Evolutionary conservation across 768 basidiomycete species (phyloP).

Genomic region (Tricholoma terreum): DNA sequence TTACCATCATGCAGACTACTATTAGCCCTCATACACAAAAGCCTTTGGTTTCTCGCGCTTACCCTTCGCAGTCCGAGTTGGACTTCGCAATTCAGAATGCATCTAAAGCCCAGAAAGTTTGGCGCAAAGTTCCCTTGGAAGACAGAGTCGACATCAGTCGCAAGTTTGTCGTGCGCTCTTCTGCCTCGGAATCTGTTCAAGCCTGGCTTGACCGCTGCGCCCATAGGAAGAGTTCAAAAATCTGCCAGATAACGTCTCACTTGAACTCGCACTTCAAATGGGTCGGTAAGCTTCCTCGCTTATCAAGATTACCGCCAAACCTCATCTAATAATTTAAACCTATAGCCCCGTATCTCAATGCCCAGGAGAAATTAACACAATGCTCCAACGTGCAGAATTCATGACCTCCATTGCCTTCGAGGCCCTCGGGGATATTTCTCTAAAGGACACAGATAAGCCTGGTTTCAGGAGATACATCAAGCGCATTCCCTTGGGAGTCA

Average conservation of each 20-base stretch:
- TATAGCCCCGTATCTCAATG: constrained; percentile 75
- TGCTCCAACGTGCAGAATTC: constrained; percentile 77
- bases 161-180: constrained; percentile 34
- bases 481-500: constrained; percentile 81
- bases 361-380: constrained; percentile 76
- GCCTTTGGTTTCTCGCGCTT: constrained; percentile 62
- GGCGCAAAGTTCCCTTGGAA: constrained; percentile 69
- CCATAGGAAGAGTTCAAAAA: constrained; percentile 47
- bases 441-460: constrained; percentile 76
- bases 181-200: neutral
- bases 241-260: constrained; percentile 56
- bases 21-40: constrained; percentile 79
- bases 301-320: neutral
- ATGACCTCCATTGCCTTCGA: constrained; percentile 81
- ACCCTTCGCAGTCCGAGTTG: constrained; percentile 60
- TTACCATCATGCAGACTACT: constrained; percentile 62
- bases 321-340: neutral
- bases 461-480: constrained; percentile 84
- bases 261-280: constrained; percentile 87
- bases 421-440: constrained; percentile 68
- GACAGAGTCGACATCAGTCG: constrained; percentile 68
- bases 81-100: constrained; percentile 56
- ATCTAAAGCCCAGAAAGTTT: constrained; percentile 66
- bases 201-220: neutral
- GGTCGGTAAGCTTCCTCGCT: constrained; percentile 59